These are phyloP conservation scores for Picea sitchensis DNA, from an alignment of 75 land plant species.

Conservation along the genomic window DNA sequence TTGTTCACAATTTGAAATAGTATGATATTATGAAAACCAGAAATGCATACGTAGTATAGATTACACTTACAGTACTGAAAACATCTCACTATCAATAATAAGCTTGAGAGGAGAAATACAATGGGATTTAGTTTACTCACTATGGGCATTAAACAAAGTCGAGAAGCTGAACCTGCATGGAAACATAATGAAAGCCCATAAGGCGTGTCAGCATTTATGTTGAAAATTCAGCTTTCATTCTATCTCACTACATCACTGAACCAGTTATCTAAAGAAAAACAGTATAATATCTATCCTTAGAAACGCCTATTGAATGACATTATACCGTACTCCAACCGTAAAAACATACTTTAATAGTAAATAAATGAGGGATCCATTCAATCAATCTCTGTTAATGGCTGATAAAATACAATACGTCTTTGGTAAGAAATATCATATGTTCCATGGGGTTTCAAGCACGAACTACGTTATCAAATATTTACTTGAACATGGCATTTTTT, in stretches of 20 bases:
- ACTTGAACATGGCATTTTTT: too few relatives aligned
- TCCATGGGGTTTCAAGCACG: too few relatives aligned
- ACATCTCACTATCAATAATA: too few relatives aligned
- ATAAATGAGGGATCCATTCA: not conserved
- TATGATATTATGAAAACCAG: not conserved
- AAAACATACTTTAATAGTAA: not conserved
- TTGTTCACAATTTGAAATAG: not conserved
- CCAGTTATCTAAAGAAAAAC: not conserved
- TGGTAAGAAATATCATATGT: too few relatives aligned
- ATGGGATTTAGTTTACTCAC: not conserved
- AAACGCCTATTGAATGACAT: not conserved
- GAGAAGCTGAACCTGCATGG: slow-evolving; percentile 5
- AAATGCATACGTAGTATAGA: not conserved
- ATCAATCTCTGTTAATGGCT: too few relatives aligned
- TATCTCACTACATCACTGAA: not conserved
- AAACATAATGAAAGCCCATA: not conserved
- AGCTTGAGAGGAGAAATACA: too few relatives aligned
- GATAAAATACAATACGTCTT: too few relatives aligned
- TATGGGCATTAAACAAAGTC: not conserved
- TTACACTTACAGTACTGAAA: not conserved
- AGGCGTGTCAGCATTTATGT: not conserved
- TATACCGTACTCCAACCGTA: not conserved
- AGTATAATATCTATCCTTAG: not conserved
- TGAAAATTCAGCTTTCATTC: not conserved
- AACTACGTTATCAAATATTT: too few relatives aligned